Conservation (phyloP, 371 early-diverging fungal genomes). For the Mortierella sp. region DNA sequence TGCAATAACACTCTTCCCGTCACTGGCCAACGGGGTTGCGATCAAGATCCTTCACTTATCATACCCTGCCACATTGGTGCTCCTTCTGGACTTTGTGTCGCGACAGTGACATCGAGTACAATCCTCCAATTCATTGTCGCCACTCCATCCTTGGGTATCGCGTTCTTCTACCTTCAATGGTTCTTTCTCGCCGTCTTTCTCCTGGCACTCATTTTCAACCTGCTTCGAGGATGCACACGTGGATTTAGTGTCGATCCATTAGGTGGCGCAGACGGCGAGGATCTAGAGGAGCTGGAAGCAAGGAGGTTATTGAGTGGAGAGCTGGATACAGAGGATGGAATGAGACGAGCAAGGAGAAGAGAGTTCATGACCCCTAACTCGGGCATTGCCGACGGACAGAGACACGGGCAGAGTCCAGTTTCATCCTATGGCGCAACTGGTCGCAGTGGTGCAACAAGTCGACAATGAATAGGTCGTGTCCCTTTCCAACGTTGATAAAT, state of each 20-base stretch:
- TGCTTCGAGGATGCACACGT: conserved; percentile 41
- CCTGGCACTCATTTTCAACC: conserved; percentile 57
- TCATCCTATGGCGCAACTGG: neutral
- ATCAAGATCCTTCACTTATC: conserved; percentile 60
- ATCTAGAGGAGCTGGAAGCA: conserved; percentile 37
- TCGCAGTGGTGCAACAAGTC: too few relatives aligned
- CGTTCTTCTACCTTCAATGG: conserved; percentile 69
- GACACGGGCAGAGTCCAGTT: neutral
- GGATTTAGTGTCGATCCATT: conserved; percentile 45
- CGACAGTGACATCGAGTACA: conserved; percentile 64
- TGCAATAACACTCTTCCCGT: conserved; percentile 64
- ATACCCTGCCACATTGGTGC: conserved; percentile 66
- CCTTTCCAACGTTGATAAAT: too few relatives aligned
- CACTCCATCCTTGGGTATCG: conserved; percentile 64
- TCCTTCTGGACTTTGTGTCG: conserved; percentile 68
- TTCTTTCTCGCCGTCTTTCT: conserved; percentile 60
- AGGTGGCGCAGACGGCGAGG: conserved; percentile 17
- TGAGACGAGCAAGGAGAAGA: conserved; percentile 13
- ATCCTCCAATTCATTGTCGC: conserved; percentile 61
- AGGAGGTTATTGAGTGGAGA: conserved; percentile 27
- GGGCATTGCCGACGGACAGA: neutral
- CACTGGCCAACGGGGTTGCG: conserved; percentile 57
- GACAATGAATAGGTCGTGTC: too few relatives aligned
- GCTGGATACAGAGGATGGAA: conserved; percentile 8
- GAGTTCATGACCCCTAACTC: conserved; percentile 2